Percentiles rank a stretch among this genome's conserved stretches.
Evolutionary conservation across 192 early-diverging fungal species (phyloP).

Genomic region (Coemansia sp.): DNA sequence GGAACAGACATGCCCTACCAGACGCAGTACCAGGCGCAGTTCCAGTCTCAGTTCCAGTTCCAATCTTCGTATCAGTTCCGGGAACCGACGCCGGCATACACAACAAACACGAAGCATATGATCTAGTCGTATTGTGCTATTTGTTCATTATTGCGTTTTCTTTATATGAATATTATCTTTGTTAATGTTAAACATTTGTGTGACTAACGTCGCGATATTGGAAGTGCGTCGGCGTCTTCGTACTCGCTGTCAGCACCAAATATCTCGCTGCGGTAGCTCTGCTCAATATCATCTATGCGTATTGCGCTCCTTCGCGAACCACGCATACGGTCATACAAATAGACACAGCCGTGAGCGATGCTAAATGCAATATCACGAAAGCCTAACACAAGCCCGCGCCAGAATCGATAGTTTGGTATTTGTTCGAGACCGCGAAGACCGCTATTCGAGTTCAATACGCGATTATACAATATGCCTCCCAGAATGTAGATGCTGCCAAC

Average conservation of each 20-base stretch:
- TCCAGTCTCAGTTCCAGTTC: slow-evolving; percentile 8
- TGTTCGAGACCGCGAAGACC: slow-evolving; percentile 53
- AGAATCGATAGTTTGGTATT: slow-evolving; percentile 54
- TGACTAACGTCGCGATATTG: slow-evolving; percentile 2
- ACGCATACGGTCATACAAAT: slow-evolving; percentile 10
- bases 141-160: no score
- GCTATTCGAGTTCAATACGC: slow-evolving; percentile 49
- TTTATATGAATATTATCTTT: no score
- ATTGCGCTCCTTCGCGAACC: slow-evolving; percentile 27
- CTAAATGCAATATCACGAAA: slow-evolving; percentile 11
- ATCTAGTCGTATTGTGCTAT: not conserved
- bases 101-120: not conserved
- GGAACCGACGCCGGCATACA: not conserved
- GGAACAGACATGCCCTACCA: slow-evolving; percentile 2
- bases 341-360: slow-evolving; percentile 5
- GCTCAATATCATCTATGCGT: slow-evolving; percentile 37
- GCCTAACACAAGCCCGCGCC: slow-evolving; percentile 42
- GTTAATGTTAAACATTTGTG: not conserved
- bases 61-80: not conserved
- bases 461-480: slow-evolving; percentile 55
- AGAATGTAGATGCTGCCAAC: slow-evolving; percentile 52
- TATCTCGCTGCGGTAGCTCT: slow-evolving; percentile 36
- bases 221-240: slow-evolving; percentile 25
- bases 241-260: slow-evolving; percentile 24
- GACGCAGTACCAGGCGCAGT: slow-evolving; percentile 4